Evolutionary conservation across 1,284 basidiomycete species (phyloP).

Genomic region (Thecaphora thlaspeos): DNA sequence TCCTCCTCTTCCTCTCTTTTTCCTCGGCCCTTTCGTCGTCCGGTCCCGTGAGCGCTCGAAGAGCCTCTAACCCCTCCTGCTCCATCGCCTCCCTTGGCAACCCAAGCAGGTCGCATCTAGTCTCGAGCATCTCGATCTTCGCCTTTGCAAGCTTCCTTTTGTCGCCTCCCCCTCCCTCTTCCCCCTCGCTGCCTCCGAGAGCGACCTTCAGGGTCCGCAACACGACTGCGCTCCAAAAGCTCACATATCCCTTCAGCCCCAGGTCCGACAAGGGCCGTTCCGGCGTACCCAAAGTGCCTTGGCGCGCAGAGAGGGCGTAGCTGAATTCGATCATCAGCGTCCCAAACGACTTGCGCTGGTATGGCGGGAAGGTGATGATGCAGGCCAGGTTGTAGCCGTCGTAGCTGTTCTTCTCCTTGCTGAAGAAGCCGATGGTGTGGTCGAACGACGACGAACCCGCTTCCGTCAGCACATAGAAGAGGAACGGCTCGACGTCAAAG

Average conservation of each 20-base stretch:
- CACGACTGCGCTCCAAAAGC: conserved; percentile 84
- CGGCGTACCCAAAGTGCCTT: conserved; percentile 81
- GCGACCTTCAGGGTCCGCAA: conserved; percentile 74
- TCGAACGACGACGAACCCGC: conserved; percentile 70
- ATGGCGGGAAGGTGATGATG: conserved; percentile 92
- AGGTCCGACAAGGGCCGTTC: conserved; percentile 92
- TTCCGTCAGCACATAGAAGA: conserved; percentile 91
- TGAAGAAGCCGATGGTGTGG: conserved; percentile 90
- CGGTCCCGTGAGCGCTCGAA: background rate
- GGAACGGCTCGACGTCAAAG: conserved; percentile 72
- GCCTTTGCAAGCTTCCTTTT: conserved; percentile 5
- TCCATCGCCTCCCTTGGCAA: conserved; percentile 15
- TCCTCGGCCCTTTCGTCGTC: background rate
- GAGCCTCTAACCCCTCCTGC: background rate
- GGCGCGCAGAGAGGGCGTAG: conserved; percentile 81
- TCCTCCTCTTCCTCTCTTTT: background rate
- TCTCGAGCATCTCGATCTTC: conserved; percentile 13
- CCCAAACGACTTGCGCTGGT: conserved; percentile 84
- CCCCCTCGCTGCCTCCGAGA: conserved; percentile 11
- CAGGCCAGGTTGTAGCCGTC: conserved; percentile 97
- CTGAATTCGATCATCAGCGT: conserved; percentile 98
- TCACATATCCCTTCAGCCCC: conserved; percentile 83
- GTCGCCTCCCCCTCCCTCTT: background rate
- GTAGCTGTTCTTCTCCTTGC: conserved; percentile 92
- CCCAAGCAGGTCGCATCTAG: conserved; percentile 19